phyloP scores from a whole-genome alignment of 495 filamentous ascomycete genomes.

The Penicillium angulare region DNA sequence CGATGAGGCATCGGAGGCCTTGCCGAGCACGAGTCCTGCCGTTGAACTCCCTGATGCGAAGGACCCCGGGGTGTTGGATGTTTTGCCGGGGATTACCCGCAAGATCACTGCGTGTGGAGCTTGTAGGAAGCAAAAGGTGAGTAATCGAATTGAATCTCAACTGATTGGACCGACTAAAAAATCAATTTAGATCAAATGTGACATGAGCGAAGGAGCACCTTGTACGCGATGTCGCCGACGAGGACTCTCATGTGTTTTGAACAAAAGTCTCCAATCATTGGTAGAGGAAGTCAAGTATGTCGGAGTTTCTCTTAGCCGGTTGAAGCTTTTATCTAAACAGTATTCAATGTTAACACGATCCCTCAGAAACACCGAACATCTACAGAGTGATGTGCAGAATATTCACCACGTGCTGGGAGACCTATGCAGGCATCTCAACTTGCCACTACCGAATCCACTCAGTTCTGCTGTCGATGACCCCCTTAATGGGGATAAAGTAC shows the following conservation, averaged over 20 bases:
- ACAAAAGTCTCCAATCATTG: conserved; percentile 45
- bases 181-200: conserved; percentile 44
- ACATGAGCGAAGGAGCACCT: conserved; percentile 38
- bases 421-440: conserved; percentile 15
- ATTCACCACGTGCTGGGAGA: conserved; percentile 10
- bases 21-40: conserved; percentile 11
- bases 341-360: background rate
- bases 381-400: conserved; percentile 15
- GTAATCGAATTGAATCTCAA: background rate
- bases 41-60: conserved; percentile 1
- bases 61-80: conserved; percentile 15
- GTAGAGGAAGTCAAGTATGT: conserved; percentile 35
- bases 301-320: background rate
- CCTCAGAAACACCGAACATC: conserved; percentile 19
- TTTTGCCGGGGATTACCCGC: conserved; percentile 39
- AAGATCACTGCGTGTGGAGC: conserved; percentile 47
- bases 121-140: conserved; percentile 44
- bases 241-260: conserved; percentile 40
- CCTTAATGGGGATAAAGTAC: conserved; percentile 1
- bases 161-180: conserved; percentile 9
- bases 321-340: background rate
- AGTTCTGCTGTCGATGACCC: conserved; percentile 9
- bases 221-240: conserved; percentile 40
- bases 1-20: conserved; percentile 16
- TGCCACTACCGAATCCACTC: conserved; percentile 15